Evolutionary conservation across 768 basidiomycete genomes (phyloP), one percentile per base, ranked within the genome.

Genomic region (Hebeloma cylindrosporum): DNA sequence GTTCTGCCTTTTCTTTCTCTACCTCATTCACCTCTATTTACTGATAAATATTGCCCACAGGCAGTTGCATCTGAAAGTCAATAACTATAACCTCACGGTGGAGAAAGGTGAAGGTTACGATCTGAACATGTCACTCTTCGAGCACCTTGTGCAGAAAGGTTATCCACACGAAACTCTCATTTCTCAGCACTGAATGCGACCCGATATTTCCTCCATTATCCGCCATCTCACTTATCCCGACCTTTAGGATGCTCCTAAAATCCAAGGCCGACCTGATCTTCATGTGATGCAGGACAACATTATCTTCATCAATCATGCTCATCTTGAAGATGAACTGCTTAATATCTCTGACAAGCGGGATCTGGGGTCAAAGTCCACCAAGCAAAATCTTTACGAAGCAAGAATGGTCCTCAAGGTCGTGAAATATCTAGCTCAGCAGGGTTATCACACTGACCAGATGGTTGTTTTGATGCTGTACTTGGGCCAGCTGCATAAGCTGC

Each of bases 21-120:
- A n/a, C n/a, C 34, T n/a, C 18, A 31, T 29, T 11, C 4, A 8
- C 7, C 5, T n/a, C 4, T 18, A 6, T 8, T 8, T 18, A 13
- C 43, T 18, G 33, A 26, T 33, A 1, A 37, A 27, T 41, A 34
- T 39, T 17, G 23, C 28, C n/a, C 33, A 30, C 33, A 86, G 84
- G 60, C 85, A 87, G 61, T 68, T 87, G 7, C 80, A 85, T 2
- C 85, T 85, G 0, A 87, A 85, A 61, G 80, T 85, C 47, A 84
- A 80, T 47, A 74, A 79, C 45, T 87, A 85, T 44, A 35, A 56
- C 0, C 62, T 88, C 17, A 85, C 83, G 0, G 75, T 85, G 3
- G 85, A 88, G 58, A 85, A 83, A 48, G 79, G 72, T 1, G 75
- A 81, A 2, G 83, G 83, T 3, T 86, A 69, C 51, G 80, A 86